Evolutionary conservation across 306 rosid genomes (phyloP), one percentile per base, ranked within the genome.

Genomic region (Sicyos baderoa): DNA sequence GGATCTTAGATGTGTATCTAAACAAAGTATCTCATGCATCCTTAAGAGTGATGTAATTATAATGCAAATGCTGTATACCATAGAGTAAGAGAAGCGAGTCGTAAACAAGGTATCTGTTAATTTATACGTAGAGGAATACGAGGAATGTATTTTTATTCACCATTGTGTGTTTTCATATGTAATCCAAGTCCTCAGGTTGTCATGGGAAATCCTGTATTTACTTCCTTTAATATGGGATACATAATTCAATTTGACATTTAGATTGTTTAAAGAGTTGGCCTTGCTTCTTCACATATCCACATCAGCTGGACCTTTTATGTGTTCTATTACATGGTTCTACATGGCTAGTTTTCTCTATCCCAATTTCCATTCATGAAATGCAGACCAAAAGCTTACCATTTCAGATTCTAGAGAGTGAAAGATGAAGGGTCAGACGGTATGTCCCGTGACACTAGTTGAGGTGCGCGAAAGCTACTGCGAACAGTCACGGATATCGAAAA

Each of bases 11-110:
- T n/a, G 14, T 61, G 67, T 61, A 35, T 35, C 23, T 32, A 60
- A 29, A 35, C 22, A 16, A 32, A 60, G 66, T 29, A 60, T 60
- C 66, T 60, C 21, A 32, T 60, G 27, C 49, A 62, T 62, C 29
- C 68, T 62, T 40, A 2, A 62, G 48, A 37, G 29, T 62, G 51
- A 61, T 61, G 67, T 15, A 47, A 50, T 22, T 44, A 58, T 7
- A 13, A 29, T 59, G 45, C 6, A 52, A 21, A 61, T 21, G 71
- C 56, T 52, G 18, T 23, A 12, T 32, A 29, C 44, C 12, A 3
- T 15, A 58, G 65, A 16, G n/a, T 7, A 25, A 63, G 70, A 63
- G 70, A 61, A 61, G 12, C 47, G 9, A 63, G 53, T 10, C n/a
- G 18, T 18, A 63, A 63, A 42, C 32, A 40, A n/a, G 35, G 51